Evolutionary conservation across 1,284 basidiomycete genomes (phyloP), one percentile per base, ranked within the genome.

Genomic region (Boletus mariae): DNA sequence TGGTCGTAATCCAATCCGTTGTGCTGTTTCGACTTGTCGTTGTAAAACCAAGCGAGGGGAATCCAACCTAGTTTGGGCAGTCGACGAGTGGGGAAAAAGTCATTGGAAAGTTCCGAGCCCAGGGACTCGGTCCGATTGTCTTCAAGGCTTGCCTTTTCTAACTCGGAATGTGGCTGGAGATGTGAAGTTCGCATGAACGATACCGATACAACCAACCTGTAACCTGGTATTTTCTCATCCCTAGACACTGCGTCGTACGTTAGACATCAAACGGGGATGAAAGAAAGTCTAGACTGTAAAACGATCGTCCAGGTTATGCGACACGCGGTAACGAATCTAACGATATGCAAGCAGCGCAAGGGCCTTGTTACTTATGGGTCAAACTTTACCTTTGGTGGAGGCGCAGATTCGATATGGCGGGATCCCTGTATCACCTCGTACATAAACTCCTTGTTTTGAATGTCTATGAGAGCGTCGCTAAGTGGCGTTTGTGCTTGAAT

Each of bases 151-250:
- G 37, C 37, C 37, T 13, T 34, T 11, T 34, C 32, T 34, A 6
- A 12, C 29, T 38, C 35, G 47, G 47, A n/a, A 31, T 13, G 17
- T 35, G 20, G 38, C 3, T n/a, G 28, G 23, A 29, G 17, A 43
- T n/a, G 49, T 25, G 20, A 48, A 12, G 32, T 40, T 50, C 41
- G 51, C 49, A 45, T 43, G 52, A 53, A 63, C 38, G 9, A 43
- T 2, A 28, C 15, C 6, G 38, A 20, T 31, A 46, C 38, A 32
- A 35, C 25, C 34, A 25, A 17, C 29, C 17, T 11, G 17, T 20
- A 38, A 20, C 44, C 29, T 45, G 35, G 6, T 12, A 4, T 43
- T 31, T 50, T 51, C 53, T 41, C 46, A 53, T 46, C 40, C 29
- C 42, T 44, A 8, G 26, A 48, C 31, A 15, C n/a, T 45, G 52